A percentile compares a stretch with the other conserved stretches of the same genome.
Evolutionary conservation across 176 grass and related monocot species (phyloP).

Genomic region (maize (Zea mays)): Zm-B73-REFERENCE-NAM-5.0 NC_050096.1:87886501-87887000

Average conservation of each 20-base stretch:
- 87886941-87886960: conserved; percentile 14
- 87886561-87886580: conserved; percentile 93
- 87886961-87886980: neutral
- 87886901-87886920: neutral
- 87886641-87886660: conserved; percentile 97
- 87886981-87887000: neutral
- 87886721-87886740: conserved; percentile 93
- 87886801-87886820: conserved; percentile 20
- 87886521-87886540: conserved; percentile 53
- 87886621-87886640: conserved; percentile 83
- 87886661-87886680: conserved; percentile 89
- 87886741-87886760: conserved; percentile 34
- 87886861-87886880: neutral
- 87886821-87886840: conserved; percentile 15
- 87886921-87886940: conserved; percentile 11
- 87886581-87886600: conserved; percentile 75
- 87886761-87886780: neutral
- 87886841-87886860: neutral
- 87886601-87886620: conserved; percentile 83
- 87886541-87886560: conserved; percentile 84
- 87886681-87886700: conserved; percentile 96
- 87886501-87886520: conserved; percentile 20
- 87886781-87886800: neutral
- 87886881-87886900: conserved; percentile 4
- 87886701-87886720: conserved; percentile 89